Conservation (phyloP, 352 stramenopile species). For the Poterioochromonas sp. region DNA sequence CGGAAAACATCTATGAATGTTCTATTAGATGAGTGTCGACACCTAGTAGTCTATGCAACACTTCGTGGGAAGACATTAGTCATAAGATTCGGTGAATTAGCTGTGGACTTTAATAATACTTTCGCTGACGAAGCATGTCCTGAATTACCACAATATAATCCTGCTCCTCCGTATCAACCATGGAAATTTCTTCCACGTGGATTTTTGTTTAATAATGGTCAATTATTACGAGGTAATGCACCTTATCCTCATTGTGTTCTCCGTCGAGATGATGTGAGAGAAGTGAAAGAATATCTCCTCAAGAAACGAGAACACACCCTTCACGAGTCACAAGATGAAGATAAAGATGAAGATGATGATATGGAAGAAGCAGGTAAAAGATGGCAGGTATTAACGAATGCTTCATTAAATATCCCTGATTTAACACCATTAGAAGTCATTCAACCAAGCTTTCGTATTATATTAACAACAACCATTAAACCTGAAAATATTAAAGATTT, state of each 20-base stretch:
- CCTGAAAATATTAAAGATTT: not conserved
- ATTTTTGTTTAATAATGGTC: conserved; percentile 20
- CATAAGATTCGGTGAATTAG: not conserved
- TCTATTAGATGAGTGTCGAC: not conserved
- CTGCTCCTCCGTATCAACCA: not conserved
- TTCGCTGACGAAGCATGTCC: not conserved
- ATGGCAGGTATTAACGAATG: no score
- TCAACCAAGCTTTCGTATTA: conserved; percentile 1
- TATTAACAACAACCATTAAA: not conserved
- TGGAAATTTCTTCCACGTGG: conserved; percentile 1
- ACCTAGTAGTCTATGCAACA: not conserved
- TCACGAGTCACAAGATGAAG: no score
- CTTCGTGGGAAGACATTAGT: conserved; percentile 18
- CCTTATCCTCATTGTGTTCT: not conserved
- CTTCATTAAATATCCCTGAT: no score
- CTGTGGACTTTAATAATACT: conserved; percentile 1
- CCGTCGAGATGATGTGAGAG: not conserved
- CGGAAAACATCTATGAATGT: not conserved
- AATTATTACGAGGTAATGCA: not conserved
- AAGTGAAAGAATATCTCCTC: no score
- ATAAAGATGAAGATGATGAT: no score
- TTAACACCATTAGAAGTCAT: no score
- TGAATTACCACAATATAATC: not conserved
- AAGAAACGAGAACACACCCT: no score
- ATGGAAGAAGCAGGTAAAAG: not conserved